Evolutionary conservation across 441 rosid species (phyloP).

Genomic region (Erodium chrysanthum): DNA sequence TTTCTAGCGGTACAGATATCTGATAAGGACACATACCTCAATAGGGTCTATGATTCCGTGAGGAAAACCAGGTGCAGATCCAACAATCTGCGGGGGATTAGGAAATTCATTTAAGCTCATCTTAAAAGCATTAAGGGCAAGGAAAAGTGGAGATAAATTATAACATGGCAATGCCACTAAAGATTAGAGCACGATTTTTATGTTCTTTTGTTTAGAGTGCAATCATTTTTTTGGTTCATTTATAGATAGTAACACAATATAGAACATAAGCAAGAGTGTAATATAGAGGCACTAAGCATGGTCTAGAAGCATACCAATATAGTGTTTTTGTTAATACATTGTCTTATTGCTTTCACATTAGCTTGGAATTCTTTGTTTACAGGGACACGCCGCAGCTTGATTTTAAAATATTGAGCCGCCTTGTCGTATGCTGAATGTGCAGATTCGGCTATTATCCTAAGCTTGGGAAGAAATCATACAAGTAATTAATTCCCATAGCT

Average conservation of each 20-base stretch:
- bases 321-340: conserved; percentile 61
- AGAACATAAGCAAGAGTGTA: background rate
- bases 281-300: background rate
- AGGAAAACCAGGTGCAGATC: conserved; percentile 96
- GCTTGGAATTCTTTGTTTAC: conserved; percentile 77
- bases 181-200: background rate
- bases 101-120: conserved; percentile 19
- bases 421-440: conserved; percentile 97
- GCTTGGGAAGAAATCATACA: conserved; percentile 18
- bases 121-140: conserved; percentile 10
- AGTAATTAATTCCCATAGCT: conserved; percentile 13
- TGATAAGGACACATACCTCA: conserved; percentile 40
- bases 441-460: conserved; percentile 89
- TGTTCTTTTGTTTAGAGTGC: background rate
- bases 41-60: conserved; percentile 96
- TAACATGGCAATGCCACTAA: conserved; percentile 9
- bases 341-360: conserved; percentile 60
- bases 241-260: background rate
- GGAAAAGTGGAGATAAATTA: conserved; percentile 12
- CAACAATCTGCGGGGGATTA: conserved; percentile 65
- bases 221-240: background rate
- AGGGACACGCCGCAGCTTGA: conserved; percentile 86
- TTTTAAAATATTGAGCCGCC: conserved; percentile 89
- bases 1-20: conserved; percentile 4
- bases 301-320: conserved; percentile 48